Base-by-base conservation (phyloP, 2,329 filamentous ascomycete genomes). In the Alternaria dauci region DNA sequence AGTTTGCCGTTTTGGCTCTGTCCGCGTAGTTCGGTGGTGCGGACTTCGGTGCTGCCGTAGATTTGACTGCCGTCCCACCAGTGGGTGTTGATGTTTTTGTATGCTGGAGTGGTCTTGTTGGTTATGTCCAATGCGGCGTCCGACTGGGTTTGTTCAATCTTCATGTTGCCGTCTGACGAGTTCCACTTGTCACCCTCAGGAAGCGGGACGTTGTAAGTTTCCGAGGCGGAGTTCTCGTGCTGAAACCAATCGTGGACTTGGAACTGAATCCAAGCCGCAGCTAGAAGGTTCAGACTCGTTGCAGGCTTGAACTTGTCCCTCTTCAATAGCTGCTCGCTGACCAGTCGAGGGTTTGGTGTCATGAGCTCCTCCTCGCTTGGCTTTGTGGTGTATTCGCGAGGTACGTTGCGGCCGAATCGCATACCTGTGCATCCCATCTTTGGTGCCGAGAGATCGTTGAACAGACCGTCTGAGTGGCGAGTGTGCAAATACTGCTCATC, bases 181-280 rank as follows among this genome's bases (percentile, higher is more conserved):
- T 2, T 34, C 80, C 80, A 82, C 1, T 59, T 67, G 59, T 81
- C 76, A 25, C 72, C 75, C 2, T 66, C 44, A 1, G 77, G 74
- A 5, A 81, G 65, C 2, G 76, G 74, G n/a, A 81, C 66, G 11
- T 76, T 62, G 54, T 73, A 74, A 25, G 62, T 71, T 39, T 78
- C 70, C 8, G 44, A 46, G 9, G 39, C 39, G 12, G 71, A 76
- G 43, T 71, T 66, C 5, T 61, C 34, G 25, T 71, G 69, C 43
- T 59, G 53, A 34, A 68, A 69, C 63, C 60, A 65, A 34, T 54
- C 18, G 44, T 66, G 61, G 20, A 65, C 59, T 48, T 60, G 58
- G 26, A 83, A 83, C 62, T 84, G 82, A n/a, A 83, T 83, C 81
- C 81, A 84, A 1, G 81, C 81, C 14, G 81, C 81, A 3, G 81